Evolutionary conservation across 2,329 filamentous ascomycete species (phyloP).

Genomic region (Arthrobotrys musiformis): DNA sequence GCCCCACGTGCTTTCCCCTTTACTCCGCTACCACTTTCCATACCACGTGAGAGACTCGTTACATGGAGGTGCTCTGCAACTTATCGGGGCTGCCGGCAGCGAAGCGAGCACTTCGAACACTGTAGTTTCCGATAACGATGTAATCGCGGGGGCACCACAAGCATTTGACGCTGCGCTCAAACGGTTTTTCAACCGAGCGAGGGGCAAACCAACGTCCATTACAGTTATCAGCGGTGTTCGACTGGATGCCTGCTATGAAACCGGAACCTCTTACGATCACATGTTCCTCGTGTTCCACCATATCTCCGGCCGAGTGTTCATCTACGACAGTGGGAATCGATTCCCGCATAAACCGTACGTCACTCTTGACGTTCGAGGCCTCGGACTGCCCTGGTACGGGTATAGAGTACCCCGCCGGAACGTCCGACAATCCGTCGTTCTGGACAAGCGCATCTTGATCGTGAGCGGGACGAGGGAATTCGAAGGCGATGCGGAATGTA

Average conservation of each 20-base stretch:
- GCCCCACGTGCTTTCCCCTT: slow-evolving; percentile 44
- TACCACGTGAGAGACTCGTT: slow-evolving; percentile 49
- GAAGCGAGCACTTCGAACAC: neutral
- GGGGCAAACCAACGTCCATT: slow-evolving; percentile 48
- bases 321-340: slow-evolving; percentile 53
- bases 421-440: slow-evolving; percentile 49
- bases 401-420: slow-evolving; percentile 31
- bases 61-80: slow-evolving; percentile 4
- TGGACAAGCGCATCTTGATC: slow-evolving; percentile 46
- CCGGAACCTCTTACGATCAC: slow-evolving; percentile 53
- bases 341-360: slow-evolving; percentile 40
- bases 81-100: neutral
- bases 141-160: slow-evolving; percentile 32
- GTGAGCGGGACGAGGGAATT: slow-evolving; percentile 45
- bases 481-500: slow-evolving; percentile 37
- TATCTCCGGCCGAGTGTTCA: slow-evolving; percentile 43
- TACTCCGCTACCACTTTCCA: slow-evolving; percentile 44
- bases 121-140: neutral
- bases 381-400: slow-evolving; percentile 45
- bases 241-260: slow-evolving; percentile 53
- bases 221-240: slow-evolving; percentile 50
- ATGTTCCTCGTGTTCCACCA: slow-evolving; percentile 55
- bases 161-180: slow-evolving; percentile 49
- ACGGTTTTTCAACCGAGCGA: slow-evolving; percentile 52
- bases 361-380: slow-evolving; percentile 38